Base-by-base conservation (phyloP, 192 early-diverging fungal genomes). In the Dissophora ornata region DNA sequence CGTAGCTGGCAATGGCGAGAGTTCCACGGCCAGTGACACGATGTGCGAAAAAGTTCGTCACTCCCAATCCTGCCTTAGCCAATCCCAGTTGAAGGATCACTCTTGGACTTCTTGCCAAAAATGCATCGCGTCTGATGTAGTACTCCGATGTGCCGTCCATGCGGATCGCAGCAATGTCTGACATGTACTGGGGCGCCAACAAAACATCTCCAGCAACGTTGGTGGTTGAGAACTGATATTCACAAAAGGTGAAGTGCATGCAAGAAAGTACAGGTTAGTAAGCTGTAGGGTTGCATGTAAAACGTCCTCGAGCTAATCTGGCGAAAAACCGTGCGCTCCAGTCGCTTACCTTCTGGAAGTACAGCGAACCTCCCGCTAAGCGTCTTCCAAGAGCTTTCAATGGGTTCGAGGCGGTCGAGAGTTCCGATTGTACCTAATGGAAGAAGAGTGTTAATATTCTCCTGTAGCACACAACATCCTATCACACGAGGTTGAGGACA, bases 11-110 rank as follows among this genome's bases (percentile, higher is more conserved):
- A 34, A 94, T 85, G 12, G 87, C 91, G 29, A 91, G 54, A 7
- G 88, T 82, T 53, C 93, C 93, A 15, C 85, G 83, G 2, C 92
- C 91, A 40, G 74, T 83, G 8, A 91, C 83, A 18, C 81, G 77
- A 61, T 93, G 88, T 4, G 89, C 84, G 44, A 92, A 79, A 33
- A 82, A 75, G 47, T 88, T 82, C 52, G 87, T 81, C 9, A 87
- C 42, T 15, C 87, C 87, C 80, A 89, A 68, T 42, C 64, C 55
- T 18, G 59, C 79, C 41, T 71, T 68, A 4, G 78, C 69, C 36
- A 80, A 64, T 16, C 81, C 75, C 34, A 86, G 50, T 18, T 85
- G 78, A 44, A 86, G 58, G 42, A 82, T 78, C 2, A 88, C 87
- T 25, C 84, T 78, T n/a, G 85, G 79, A 33, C 79, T 83, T 53